Evolutionary conservation across 75 land plant species (phyloP).

Genomic region (Gnetum montanum): DNA sequence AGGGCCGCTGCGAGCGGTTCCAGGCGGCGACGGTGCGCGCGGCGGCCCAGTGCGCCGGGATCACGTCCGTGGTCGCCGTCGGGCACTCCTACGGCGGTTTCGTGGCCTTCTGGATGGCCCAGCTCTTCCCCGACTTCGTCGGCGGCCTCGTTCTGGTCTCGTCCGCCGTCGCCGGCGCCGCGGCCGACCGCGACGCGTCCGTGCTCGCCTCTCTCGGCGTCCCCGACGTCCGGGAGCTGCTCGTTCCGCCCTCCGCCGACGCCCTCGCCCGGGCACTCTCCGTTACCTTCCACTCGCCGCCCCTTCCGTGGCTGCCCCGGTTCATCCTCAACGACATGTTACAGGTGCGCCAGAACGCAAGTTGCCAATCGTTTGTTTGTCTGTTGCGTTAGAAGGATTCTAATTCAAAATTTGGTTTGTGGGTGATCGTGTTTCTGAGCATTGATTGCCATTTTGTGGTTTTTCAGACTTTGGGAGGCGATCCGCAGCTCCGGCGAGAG

Average conservation of each 20-base stretch:
- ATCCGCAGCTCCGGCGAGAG: background rate
- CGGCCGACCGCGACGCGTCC: background rate
- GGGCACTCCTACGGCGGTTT: conserved; percentile 79
- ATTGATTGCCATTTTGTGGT: background rate
- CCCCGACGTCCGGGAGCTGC: background rate
- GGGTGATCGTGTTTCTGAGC: background rate
- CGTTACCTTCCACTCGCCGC: background rate
- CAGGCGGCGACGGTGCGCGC: conserved; percentile 56
- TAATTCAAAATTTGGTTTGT: background rate
- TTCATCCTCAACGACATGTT: background rate
- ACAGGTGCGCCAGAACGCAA: background rate
- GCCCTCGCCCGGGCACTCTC: background rate
- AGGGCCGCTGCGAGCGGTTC: conserved; percentile 41
- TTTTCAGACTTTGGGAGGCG: background rate
- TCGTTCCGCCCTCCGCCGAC: background rate
- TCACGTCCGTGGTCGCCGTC: conserved; percentile 19
- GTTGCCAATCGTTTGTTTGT: background rate
- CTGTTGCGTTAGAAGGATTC: background rate
- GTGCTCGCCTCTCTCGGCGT: background rate
- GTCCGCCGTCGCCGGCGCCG: conserved; percentile 12
- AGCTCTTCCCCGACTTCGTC: conserved; percentile 37
- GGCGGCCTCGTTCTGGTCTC: conserved; percentile 51
- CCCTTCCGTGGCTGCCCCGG: background rate
- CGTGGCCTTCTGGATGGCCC: conserved; percentile 62
- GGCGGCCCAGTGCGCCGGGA: conserved; percentile 27